phyloP scores from a whole-genome alignment of 164 flowering plant genomes.

The Cinnamomum micranthum region DNA sequence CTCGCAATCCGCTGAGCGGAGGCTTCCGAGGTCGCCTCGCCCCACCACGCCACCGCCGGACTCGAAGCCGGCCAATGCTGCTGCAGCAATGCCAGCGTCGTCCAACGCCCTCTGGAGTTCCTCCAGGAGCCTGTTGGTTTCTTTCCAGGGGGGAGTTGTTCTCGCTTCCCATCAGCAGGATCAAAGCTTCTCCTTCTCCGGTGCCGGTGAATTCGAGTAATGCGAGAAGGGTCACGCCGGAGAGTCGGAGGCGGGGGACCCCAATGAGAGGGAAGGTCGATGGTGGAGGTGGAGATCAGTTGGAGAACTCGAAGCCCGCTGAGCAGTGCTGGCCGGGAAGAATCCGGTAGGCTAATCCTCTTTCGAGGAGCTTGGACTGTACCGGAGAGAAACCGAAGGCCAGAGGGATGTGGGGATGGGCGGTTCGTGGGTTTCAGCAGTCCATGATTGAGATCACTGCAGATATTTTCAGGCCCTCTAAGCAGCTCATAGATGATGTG shows the following conservation, averaged over 20 bases:
- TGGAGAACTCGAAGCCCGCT: slow-evolving; percentile 44
- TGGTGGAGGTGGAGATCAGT: too few relatives aligned
- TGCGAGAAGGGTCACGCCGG: slow-evolving; percentile 44
- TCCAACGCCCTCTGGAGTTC: slow-evolving; percentile 64
- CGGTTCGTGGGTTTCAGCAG: slow-evolving; percentile 23
- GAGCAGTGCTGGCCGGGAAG: slow-evolving; percentile 67
- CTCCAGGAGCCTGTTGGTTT: slow-evolving; percentile 72
- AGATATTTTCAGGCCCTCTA: too few relatives aligned
- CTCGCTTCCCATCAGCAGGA: slow-evolving; percentile 33
- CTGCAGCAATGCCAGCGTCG: slow-evolving; percentile 36
- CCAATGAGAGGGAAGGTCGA: too few relatives aligned
- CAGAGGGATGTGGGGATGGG: slow-evolving; percentile 31
- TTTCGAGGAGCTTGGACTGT: slow-evolving; percentile 64
- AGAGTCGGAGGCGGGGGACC: slow-evolving; percentile 32
- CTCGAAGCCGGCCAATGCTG: slow-evolving; percentile 18
- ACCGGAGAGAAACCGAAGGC: slow-evolving; percentile 13
- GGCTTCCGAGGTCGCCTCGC: slow-evolving; percentile 10
- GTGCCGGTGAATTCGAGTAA: slow-evolving; percentile 19
- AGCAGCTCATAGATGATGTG: too few relatives aligned
- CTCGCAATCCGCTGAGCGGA: slow-evolving; percentile 66
- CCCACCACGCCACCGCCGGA: slow-evolving; percentile 28
- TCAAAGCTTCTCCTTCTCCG: slow-evolving; percentile 8
- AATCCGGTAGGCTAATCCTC: slow-evolving; percentile 31
- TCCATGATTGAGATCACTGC: slow-evolving; percentile 33
- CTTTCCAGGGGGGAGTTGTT: slow-evolving; percentile 78